Conservation (phyloP, 768 basidiomycete species). For the Serendipita sp. region DNA sequence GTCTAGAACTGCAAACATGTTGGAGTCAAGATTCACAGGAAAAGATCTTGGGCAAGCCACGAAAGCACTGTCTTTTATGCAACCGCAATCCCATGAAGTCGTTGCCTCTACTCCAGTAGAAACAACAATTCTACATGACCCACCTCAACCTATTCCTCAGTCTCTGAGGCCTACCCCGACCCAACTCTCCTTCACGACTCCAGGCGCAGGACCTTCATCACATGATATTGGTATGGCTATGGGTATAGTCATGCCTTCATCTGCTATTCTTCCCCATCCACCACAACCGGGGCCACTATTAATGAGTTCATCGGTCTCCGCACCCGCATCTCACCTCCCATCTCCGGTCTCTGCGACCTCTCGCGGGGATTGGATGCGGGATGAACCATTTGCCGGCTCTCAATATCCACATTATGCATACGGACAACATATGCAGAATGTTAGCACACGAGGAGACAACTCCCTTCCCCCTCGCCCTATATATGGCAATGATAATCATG, state of each 20-base stretch:
- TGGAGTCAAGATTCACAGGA: not conserved
- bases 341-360: not conserved
- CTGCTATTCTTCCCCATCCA: not conserved
- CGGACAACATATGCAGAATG: not conserved
- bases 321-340: not conserved
- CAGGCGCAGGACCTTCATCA: not conserved
- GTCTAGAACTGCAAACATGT: not conserved
- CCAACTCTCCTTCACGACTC: not conserved
- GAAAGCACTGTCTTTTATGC: not conserved
- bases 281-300: not conserved
- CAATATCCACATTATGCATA: conserved; percentile 8
- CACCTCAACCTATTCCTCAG: not conserved
- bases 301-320: not conserved
- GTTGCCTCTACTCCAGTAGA: not conserved
- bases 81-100: not conserved
- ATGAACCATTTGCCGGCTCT: conserved; percentile 25
- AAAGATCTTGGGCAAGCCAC: not conserved
- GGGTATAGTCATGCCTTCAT: not conserved
- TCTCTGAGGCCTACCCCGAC: not conserved
- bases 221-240: conserved; percentile 4
- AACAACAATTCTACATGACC: not conserved
- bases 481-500: conserved; percentile 20
- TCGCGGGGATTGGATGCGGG: not conserved
- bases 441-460: not conserved
- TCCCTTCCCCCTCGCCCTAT: conserved; percentile 12